A percentile compares a stretch with the other conserved stretches of the same genome.
These are phyloP conservation scores for Fraxinus cuspidata DNA, from an alignment of 257 asterid species.

Conservation along the genomic window DNA sequence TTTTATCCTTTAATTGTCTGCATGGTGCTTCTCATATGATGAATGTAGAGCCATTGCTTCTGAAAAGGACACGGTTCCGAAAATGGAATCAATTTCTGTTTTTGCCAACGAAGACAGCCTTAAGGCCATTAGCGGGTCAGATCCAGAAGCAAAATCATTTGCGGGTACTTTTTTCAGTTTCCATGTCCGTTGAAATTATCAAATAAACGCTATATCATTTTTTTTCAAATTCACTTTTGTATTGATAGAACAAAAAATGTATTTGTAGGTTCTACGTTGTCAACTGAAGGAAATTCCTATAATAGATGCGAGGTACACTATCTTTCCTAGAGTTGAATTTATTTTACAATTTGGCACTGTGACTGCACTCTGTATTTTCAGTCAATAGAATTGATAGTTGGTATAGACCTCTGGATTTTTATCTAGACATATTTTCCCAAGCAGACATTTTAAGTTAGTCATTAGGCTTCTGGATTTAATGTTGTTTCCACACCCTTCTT, in stretches of 20 bases:
- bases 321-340: conserved; percentile 11
- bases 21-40: conserved; percentile 21
- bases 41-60: conserved; percentile 49
- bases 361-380: background rate
- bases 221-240: background rate
- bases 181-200: background rate
- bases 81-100: conserved; percentile 34
- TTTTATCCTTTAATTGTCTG: conserved; percentile 9
- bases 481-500: background rate
- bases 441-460: background rate
- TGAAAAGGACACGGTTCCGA: conserved; percentile 30
- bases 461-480: background rate
- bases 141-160: conserved; percentile 37
- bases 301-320: conserved; percentile 52
- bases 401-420: background rate
- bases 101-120: conserved; percentile 36
- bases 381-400: background rate
- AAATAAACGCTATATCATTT: background rate
- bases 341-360: background rate
- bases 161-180: conserved; percentile 47
- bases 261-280: conserved; percentile 44
- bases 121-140: conserved; percentile 35
- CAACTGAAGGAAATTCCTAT: conserved; percentile 47
- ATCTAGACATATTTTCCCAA: background rate
- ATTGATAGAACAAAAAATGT: conserved; percentile 12